These are phyloP conservation scores for Pseudogymnoascus pannorum DNA, from an alignment of 2,329 filamentous ascomycete genomes.

Conservation along the genomic window DNA sequence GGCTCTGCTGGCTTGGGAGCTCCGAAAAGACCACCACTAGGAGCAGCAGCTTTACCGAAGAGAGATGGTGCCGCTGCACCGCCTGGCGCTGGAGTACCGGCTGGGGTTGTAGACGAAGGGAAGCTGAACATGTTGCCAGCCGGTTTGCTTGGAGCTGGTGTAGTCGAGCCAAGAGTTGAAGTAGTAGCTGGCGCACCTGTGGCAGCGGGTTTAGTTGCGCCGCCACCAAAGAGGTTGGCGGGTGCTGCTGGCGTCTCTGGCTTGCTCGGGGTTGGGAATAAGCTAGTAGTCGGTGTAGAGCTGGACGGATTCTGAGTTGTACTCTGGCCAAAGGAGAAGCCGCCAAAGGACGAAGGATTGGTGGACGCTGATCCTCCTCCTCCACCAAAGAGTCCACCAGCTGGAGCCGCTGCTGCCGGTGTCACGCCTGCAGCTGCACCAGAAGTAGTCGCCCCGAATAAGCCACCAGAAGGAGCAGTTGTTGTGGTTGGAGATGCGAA, in stretches of 20 bases:
- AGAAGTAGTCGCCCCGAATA: conserved; percentile 17
- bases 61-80: conserved; percentile 11
- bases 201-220: not conserved
- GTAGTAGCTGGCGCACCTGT: conserved; percentile 12
- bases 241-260: not conserved
- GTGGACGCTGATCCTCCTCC: too few relatives aligned
- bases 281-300: not conserved
- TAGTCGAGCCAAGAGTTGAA: conserved; percentile 17
- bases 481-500: conserved; percentile 24
- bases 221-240: conserved; percentile 8
- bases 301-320: not conserved
- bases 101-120: conserved; percentile 10
- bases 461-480: conserved; percentile 22
- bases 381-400: conserved; percentile 27
- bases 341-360: conserved; percentile 6
- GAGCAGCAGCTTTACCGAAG: conserved; percentile 12
- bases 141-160: conserved; percentile 21
- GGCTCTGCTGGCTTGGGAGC: conserved; percentile 21
- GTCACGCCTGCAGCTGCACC: not conserved
- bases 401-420: conserved; percentile 21
- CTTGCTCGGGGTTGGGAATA: not conserved
- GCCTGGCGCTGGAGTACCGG: not conserved
- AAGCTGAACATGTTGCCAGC: conserved; percentile 2
- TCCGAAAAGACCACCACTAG: conserved; percentile 28
- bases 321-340: not conserved